Evolutionary conservation across 164 flowering plant genomes (phyloP).

Genomic region (Santalum album): DNA sequence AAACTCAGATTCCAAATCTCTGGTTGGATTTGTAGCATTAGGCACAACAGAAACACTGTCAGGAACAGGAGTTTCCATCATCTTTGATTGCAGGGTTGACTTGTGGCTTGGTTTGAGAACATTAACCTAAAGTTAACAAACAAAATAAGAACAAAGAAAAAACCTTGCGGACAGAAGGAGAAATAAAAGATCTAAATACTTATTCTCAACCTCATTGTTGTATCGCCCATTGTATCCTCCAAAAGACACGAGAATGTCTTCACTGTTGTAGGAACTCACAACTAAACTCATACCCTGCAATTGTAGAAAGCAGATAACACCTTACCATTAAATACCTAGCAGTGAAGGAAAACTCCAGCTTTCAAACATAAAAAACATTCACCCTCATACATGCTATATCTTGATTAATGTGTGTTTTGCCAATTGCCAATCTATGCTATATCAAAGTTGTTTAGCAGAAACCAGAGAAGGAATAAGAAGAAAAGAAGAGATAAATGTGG

Average conservation of each 20-base stretch:
- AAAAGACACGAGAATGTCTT: slow-evolving; percentile 84
- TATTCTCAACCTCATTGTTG: slow-evolving; percentile 71
- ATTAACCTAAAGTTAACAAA: slow-evolving; percentile 45
- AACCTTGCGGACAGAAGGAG: slow-evolving; percentile 1
- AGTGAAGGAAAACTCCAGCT: background rate
- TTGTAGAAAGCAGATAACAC: slow-evolving; percentile 6
- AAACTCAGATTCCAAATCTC: slow-evolving; percentile 70
- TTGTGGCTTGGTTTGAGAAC: slow-evolving; percentile 93
- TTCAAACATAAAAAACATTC: background rate
- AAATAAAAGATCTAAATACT: background rate
- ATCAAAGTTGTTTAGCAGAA: too few relatives aligned
- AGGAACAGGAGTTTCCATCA: slow-evolving; percentile 45
- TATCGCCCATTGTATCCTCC: slow-evolving; percentile 99
- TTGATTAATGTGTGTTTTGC: background rate
- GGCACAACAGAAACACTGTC: slow-evolving; percentile 76
- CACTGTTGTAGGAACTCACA: slow-evolving; percentile 70
- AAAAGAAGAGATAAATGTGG: too few relatives aligned
- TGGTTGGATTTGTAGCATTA: slow-evolving; percentile 60
- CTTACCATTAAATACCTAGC: background rate
- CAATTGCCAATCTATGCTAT: background rate
- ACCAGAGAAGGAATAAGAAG: too few relatives aligned
- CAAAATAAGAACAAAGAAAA: slow-evolving; percentile 3
- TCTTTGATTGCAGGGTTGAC: slow-evolving; percentile 69
- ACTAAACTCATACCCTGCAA: slow-evolving; percentile 91
- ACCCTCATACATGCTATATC: background rate